Evolutionary conservation across 2,329 filamentous ascomycete species (phyloP).

Genomic region (Cytospora mali): DNA sequence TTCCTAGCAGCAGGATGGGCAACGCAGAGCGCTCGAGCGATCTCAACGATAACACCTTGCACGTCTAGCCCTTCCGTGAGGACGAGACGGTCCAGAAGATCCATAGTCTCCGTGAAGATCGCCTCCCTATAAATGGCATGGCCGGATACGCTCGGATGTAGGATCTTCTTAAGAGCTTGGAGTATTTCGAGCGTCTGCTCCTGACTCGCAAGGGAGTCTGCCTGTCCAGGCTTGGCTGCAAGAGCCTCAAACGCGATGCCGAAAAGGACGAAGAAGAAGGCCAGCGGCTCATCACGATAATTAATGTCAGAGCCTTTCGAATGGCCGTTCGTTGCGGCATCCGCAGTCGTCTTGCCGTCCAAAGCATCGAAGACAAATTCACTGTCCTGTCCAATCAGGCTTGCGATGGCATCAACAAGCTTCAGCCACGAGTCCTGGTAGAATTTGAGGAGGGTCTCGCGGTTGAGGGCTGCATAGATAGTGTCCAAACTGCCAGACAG

Average conservation of each 20-base stretch:
- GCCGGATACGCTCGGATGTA: constrained; percentile 91
- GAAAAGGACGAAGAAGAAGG: constrained; percentile 98
- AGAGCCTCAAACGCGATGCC: constrained; percentile 95
- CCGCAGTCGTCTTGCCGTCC: constrained; percentile 74
- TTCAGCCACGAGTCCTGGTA: constrained; percentile 98
- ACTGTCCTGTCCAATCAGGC: constrained; percentile 95
- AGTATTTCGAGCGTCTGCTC: constrained; percentile 83
- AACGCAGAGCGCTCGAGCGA: constrained; percentile 85
- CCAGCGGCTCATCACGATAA: constrained; percentile 95
- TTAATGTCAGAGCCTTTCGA: constrained; percentile 81
- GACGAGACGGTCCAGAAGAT: constrained; percentile 87
- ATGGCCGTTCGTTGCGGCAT: constrained; percentile 50
- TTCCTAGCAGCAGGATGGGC: constrained; percentile 86
- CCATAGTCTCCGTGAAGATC: constrained; percentile 96
- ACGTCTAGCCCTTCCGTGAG: constrained; percentile 88
- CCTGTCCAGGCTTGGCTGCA: constrained; percentile 72
- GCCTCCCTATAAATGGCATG: constrained; percentile 96
- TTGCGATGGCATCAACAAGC: constrained; percentile 94
- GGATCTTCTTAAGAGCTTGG: constrained; percentile 88
- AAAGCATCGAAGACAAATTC: constrained; percentile 96
- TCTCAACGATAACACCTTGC: constrained; percentile 90
- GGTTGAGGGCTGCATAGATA: constrained; percentile 91
- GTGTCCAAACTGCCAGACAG: constrained; percentile 86
- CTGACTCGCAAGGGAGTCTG: constrained; percentile 68
- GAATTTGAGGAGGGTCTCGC: constrained; percentile 90